phyloP scores from a whole-genome alignment of 805 yeast species.

The Yarrowia sp. region DNA sequence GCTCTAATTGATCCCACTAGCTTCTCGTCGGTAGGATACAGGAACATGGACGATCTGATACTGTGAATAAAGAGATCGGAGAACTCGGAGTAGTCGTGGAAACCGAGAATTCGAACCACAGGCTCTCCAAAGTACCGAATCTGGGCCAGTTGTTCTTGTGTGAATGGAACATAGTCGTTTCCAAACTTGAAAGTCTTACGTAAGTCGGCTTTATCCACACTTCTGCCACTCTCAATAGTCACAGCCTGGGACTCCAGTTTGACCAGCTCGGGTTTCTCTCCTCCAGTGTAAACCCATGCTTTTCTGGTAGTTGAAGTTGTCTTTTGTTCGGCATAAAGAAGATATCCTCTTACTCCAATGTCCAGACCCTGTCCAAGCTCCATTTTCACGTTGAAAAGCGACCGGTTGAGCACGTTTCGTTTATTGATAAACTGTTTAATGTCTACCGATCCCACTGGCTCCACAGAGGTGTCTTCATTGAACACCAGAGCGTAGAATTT shows the following conservation, averaged over 20 bases:
- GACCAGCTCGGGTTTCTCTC: conserved; percentile 52
- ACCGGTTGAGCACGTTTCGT: conserved; percentile 59
- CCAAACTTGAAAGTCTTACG: conserved; percentile 47
- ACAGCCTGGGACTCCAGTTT: conserved; percentile 44
- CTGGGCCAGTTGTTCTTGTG: conserved; percentile 40
- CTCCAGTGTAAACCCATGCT: conserved; percentile 52
- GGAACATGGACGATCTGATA: conserved; percentile 53
- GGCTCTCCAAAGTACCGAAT: conserved; percentile 44
- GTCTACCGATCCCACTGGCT: conserved; percentile 45
- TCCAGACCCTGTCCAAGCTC: conserved; percentile 52
- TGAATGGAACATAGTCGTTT: conserved; percentile 37
- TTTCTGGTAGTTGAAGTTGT: conserved; percentile 41
- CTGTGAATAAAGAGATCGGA: conserved; percentile 47
- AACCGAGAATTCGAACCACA: conserved; percentile 64
- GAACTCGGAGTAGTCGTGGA: conserved; percentile 46
- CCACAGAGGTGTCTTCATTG: conserved; percentile 42
- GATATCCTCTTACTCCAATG: conserved; percentile 69
- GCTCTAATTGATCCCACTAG: conserved; percentile 63
- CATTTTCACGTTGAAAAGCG: conserved; percentile 60
- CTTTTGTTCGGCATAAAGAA: conserved; percentile 55
- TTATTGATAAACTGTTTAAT: conserved; percentile 43
- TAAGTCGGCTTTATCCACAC: conserved; percentile 39
- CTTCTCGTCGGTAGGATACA: conserved; percentile 63
- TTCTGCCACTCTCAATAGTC: conserved; percentile 46
- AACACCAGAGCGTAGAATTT: conserved; percentile 51